Evolutionary conservation across 179 eudicot genomes (phyloP).

Genomic region (Pouteria campechiana): DNA sequence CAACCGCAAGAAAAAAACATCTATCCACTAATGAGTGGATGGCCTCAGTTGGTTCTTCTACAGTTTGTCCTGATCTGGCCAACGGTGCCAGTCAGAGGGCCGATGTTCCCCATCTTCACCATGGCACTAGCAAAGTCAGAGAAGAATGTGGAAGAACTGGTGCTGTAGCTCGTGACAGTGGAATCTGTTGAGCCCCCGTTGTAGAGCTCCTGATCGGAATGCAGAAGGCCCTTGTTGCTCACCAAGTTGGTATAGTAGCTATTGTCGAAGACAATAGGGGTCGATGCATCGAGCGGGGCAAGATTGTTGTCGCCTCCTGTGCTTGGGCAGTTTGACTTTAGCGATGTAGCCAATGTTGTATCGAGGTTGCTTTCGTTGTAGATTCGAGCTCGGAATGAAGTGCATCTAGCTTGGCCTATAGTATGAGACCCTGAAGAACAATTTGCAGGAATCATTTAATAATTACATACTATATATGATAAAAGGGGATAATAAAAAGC

Average conservation of each 20-base stretch:
- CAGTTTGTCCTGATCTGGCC: constrained; percentile 58
- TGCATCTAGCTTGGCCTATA: constrained; percentile 67
- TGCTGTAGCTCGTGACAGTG: constrained; percentile 27
- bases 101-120: constrained; percentile 56
- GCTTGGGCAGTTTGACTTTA: constrained; percentile 34
- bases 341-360: constrained; percentile 29
- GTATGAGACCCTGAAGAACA: constrained; percentile 39
- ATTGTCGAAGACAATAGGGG: constrained; percentile 36
- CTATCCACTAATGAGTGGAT: too few relatives aligned
- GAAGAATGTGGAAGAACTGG: constrained; percentile 31
- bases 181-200: constrained; percentile 44
- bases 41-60: constrained; percentile 13
- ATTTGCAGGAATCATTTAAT: too few relatives aligned
- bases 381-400: constrained; percentile 22
- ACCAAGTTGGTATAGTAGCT: constrained; percentile 34
- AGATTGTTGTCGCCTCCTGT: constrained; percentile 39
- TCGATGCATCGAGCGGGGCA: constrained; percentile 37
- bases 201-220: constrained; percentile 54
- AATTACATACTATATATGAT: too few relatives aligned
- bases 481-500: too few relatives aligned
- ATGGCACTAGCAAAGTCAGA: constrained; percentile 46
- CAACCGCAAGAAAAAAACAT: too few relatives aligned
- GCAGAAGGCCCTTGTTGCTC: constrained; percentile 31
- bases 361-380: constrained; percentile 54
- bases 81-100: constrained; percentile 47